Evolutionary conservation across 345 rosid genomes (phyloP).

Genomic region (Rubroshorea leprosula): DNA sequence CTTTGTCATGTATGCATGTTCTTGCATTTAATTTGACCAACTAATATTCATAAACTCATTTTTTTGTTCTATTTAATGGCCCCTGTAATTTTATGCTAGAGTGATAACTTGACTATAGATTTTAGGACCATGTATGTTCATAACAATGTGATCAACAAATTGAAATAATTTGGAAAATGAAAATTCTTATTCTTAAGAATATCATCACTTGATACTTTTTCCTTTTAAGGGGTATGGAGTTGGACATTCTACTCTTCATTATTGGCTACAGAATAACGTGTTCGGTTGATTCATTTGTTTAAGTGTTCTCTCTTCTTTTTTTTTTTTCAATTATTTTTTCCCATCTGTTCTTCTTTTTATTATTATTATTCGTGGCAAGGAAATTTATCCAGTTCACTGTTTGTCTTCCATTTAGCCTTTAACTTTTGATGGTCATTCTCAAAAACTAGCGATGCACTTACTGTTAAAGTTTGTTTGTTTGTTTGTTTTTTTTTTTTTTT

Average conservation of each 20-base stretch:
- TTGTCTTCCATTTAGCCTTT: neutral
- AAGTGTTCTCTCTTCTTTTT: neutral
- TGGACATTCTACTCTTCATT: too few species aligned
- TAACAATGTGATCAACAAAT: neutral
- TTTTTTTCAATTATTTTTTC: too few species aligned
- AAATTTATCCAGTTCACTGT: neutral
- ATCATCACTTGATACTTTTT: neutral
- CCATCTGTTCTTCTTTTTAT: too few species aligned
- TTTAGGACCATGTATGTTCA: too few species aligned
- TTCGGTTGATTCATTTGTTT: neutral
- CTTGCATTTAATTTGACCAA: neutral
- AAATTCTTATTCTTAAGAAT: neutral
- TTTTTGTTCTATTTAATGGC: neutral
- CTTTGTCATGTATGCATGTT: too few species aligned
- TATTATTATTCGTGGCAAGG: too few species aligned
- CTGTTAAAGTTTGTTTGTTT: too few species aligned
- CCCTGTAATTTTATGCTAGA: neutral
- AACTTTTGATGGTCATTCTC: too few species aligned
- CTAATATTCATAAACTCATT: neutral
- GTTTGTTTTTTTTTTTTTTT: too few species aligned
- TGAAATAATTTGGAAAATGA: neutral
- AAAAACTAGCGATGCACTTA: too few species aligned
- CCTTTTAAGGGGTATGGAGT: neutral
- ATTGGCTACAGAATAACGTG: too few species aligned
- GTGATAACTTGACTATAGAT: too few species aligned